Conservation (phyloP, 352 stramenopile genomes). For the Blastocystis sp. region DNA sequence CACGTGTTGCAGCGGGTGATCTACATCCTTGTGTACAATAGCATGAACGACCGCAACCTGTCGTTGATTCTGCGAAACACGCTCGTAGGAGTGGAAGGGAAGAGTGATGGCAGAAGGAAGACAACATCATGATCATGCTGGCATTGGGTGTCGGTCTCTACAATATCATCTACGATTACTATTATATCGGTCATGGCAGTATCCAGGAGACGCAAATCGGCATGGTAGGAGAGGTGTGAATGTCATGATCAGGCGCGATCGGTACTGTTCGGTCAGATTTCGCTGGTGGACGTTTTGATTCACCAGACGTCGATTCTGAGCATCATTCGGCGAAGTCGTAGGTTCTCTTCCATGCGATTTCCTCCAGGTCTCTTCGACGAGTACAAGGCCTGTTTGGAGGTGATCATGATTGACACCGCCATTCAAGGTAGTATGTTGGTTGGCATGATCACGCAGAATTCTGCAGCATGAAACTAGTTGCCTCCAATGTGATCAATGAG, state of each 20-base stretch:
- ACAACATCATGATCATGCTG: slow-evolving; percentile 33
- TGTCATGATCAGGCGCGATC: not conserved
- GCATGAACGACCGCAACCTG: slow-evolving; percentile 21
- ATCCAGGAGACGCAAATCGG: not conserved
- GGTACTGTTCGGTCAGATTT: not conserved
- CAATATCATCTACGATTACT: slow-evolving; percentile 19
- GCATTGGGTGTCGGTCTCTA: slow-evolving; percentile 19
- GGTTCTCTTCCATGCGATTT: not conserved
- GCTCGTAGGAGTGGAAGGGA: not conserved
- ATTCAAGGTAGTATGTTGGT: not conserved
- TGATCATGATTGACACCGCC: slow-evolving; percentile 30
- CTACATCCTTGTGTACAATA: slow-evolving; percentile 37
- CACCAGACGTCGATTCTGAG: slow-evolving; percentile 19
- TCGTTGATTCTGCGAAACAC: not conserved
- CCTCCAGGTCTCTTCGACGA: not conserved
- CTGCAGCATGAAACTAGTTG: slow-evolving; percentile 1
- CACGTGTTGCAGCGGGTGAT: not conserved
- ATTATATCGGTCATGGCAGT: slow-evolving; percentile 8
- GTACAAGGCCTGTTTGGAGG: slow-evolving; percentile 31
- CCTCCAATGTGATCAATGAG: slow-evolving; percentile 5
- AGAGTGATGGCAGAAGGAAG: slow-evolving; percentile 1
- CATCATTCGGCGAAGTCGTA: slow-evolving; percentile 20
- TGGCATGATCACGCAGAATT: not conserved
- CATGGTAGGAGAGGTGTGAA: not conserved
- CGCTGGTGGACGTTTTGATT: slow-evolving; percentile 31